Evolutionary conservation across 352 stramenopile species (phyloP).

Genomic region (Pythium oligandrum): DNA sequence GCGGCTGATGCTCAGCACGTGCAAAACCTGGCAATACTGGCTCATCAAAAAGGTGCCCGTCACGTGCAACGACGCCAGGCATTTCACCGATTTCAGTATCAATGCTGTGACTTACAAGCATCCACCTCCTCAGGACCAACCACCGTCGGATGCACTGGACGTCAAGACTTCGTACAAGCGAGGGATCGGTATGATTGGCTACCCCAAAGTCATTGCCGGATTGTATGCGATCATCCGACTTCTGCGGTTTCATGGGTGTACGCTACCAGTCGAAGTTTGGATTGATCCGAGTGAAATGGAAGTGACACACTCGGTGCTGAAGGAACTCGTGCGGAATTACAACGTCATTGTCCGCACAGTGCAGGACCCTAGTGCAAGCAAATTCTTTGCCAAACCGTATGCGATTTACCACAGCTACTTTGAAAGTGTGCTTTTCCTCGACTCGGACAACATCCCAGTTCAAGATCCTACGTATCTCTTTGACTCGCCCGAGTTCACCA

Average conservation of each 20-base stretch:
- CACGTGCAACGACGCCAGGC: constrained; percentile 52
- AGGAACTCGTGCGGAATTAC: constrained; percentile 48
- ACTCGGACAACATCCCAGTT: constrained; percentile 78
- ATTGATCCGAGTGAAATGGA: constrained; percentile 51
- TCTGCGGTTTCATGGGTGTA: constrained; percentile 39
- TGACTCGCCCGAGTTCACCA: constrained; percentile 50
- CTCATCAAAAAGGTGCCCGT: constrained; percentile 29
- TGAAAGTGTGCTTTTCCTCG: constrained; percentile 72
- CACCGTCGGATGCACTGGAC: background rate
- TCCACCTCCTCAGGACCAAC: constrained; percentile 15
- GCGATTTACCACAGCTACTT: constrained; percentile 73
- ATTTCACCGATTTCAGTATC: constrained; percentile 71
- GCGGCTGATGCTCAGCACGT: constrained; percentile 69
- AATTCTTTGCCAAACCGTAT: constrained; percentile 79
- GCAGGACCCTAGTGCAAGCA: constrained; percentile 49
- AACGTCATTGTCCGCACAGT: constrained; percentile 55
- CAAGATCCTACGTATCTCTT: constrained; percentile 83
- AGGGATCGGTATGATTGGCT: constrained; percentile 69
- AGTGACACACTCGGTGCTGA: constrained; percentile 45
- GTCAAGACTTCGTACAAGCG: constrained; percentile 14
- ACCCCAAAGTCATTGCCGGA: constrained; percentile 59
- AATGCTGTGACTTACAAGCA: constrained; percentile 38
- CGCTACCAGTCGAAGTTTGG: constrained; percentile 50
- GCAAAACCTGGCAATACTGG: constrained; percentile 61
- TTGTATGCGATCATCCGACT: constrained; percentile 67